Evolutionary conservation across 1,139 yeast genomes (phyloP).

Genomic region (Arxiozyma bovina): DNA sequence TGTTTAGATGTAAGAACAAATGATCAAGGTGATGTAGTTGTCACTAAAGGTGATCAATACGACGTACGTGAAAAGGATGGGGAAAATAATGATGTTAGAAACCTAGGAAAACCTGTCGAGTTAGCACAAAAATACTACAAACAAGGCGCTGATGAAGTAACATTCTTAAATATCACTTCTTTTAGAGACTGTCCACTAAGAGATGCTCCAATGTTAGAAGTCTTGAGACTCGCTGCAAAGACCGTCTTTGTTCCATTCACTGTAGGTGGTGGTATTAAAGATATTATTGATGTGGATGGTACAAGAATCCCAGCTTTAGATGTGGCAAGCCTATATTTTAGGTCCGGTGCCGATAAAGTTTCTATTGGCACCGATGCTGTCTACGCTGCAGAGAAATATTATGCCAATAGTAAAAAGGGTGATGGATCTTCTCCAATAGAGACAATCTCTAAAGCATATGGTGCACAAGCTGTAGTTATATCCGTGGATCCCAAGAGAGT

Average conservation of each 20-base stretch:
- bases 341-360: conserved; percentile 95
- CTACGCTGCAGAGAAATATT: conserved; percentile 72
- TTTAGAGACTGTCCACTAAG: conserved; percentile 85
- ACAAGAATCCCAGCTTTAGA: conserved; percentile 70
- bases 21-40: conserved; percentile 89
- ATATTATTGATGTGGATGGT: conserved; percentile 76
- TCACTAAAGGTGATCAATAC: conserved; percentile 95
- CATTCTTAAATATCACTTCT: conserved; percentile 88
- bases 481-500: conserved; percentile 92
- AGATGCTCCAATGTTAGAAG: conserved; percentile 93
- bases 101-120: conserved; percentile 91
- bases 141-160: conserved; percentile 96
- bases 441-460: conserved; percentile 82
- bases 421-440: conserved; percentile 83
- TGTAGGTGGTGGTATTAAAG: conserved; percentile 96
- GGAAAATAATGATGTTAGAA: conserved; percentile 55
- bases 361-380: conserved; percentile 98
- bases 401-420: conserved; percentile 46
- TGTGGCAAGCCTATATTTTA: conserved; percentile 83
- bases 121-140: conserved; percentile 79
- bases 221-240: conserved; percentile 70
- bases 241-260: conserved; percentile 92
- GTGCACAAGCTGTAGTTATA: conserved; percentile 92
- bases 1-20: conserved; percentile 94
- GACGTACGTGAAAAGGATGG: conserved; percentile 73